phyloP scores from a whole-genome alignment of 345 rosid genomes.

The Pistacia vera region DNA sequence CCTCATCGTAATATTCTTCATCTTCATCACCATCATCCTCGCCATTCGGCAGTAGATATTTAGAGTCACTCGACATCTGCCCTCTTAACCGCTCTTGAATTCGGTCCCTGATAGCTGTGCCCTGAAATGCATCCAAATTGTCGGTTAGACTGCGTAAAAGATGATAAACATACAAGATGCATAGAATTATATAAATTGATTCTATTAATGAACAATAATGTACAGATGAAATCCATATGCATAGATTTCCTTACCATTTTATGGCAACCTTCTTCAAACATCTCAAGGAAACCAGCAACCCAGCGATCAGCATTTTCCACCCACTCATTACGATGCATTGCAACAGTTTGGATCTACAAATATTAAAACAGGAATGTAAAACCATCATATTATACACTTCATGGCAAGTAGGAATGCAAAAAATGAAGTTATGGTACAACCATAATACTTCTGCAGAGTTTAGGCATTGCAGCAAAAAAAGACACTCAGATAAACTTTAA shows the following conservation, averaged over 20 bases:
- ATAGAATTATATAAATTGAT: neutral
- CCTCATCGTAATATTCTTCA: slow-evolving; percentile 21
- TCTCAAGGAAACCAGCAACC: slow-evolving; percentile 98
- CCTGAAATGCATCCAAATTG: slow-evolving; percentile 39
- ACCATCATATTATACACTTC: slow-evolving; percentile 5
- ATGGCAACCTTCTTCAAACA: slow-evolving; percentile 99
- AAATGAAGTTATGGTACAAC: neutral
- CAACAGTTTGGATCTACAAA: slow-evolving; percentile 75
- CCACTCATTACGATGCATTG: slow-evolving; percentile 86
- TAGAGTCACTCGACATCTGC: slow-evolving; percentile 35
- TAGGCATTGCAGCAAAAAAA: neutral
- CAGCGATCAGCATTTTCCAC: slow-evolving; percentile 97
- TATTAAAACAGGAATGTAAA: neutral
- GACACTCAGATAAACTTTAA: neutral
- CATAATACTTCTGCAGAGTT: neutral
- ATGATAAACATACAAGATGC: neutral
- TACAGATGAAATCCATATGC: neutral
- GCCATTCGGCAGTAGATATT: slow-evolving; percentile 40
- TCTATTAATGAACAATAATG: neutral
- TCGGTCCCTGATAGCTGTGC: slow-evolving; percentile 81
- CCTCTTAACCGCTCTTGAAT: slow-evolving; percentile 76
- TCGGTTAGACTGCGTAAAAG: neutral
- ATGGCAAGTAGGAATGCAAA: neutral
- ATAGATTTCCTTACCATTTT: slow-evolving; percentile 70
- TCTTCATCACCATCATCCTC: slow-evolving; percentile 26